A percentile compares a stretch with the other conserved stretches of the same genome.
These are phyloP conservation scores for Tolypocladium sp. DNA, from an alignment of 2,329 filamentous ascomycete genomes.

Conservation along the genomic window DNA sequence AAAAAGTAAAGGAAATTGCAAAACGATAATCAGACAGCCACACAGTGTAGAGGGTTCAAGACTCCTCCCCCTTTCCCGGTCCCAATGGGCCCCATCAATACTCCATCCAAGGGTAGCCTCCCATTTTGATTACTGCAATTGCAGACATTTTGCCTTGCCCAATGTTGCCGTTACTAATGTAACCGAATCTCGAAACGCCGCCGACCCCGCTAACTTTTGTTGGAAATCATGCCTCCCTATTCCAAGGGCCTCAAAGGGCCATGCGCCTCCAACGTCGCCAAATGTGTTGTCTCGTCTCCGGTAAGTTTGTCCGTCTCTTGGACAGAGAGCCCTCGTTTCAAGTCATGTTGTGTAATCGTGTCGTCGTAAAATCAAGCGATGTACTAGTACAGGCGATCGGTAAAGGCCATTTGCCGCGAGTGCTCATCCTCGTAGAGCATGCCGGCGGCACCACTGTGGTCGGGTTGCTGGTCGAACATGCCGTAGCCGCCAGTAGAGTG, in stretches of 20 bases:
- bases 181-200: neutral
- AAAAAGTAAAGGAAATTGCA: neutral
- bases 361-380: constrained; percentile 5
- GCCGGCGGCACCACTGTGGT: constrained; percentile 15
- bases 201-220: constrained; percentile 2
- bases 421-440: constrained; percentile 37
- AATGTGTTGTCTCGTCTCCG: neutral
- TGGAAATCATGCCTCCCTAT: neutral
- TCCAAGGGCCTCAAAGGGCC: neutral
- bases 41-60: neutral
- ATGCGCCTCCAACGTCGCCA: neutral
- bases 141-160: constrained; percentile 4
- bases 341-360: constrained; percentile 1
- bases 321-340: neutral
- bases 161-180: neutral
- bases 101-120: neutral
- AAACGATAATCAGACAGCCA: constrained; percentile 2
- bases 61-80: neutral
- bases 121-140: constrained; percentile 1
- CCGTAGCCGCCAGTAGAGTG: constrained; percentile 27
- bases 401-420: constrained; percentile 28
- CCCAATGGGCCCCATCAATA: neutral
- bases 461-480: constrained; percentile 37
- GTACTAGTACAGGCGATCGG: constrained; percentile 33
- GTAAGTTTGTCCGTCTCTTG: neutral